phyloP scores from a whole-genome alignment of 331 rosid genomes.

The Saraca asoca region DNA sequence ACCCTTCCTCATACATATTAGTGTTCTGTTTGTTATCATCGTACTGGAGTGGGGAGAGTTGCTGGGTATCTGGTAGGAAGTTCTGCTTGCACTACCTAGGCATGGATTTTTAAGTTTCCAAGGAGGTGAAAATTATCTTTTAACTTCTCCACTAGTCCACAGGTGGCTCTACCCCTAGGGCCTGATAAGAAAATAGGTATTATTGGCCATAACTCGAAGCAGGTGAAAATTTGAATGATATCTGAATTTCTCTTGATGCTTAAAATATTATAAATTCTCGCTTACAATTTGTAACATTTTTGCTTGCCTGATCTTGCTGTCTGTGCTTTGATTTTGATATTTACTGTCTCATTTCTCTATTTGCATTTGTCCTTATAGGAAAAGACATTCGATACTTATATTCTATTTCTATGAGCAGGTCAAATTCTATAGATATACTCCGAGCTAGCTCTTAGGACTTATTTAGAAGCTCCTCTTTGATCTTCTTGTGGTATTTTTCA shows the following conservation, averaged over 20 bases:
- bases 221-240: not conserved
- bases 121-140: not conserved
- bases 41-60: slow-evolving; percentile 19
- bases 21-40: slow-evolving; percentile 20
- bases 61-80: not conserved
- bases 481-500: slow-evolving; percentile 35
- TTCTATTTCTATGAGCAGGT: not conserved
- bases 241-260: not conserved
- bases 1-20: not conserved
- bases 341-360: slow-evolving; percentile 9
- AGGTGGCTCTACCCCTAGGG: slow-evolving; percentile 10
- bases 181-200: not conserved
- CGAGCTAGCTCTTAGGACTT: slow-evolving; percentile 17
- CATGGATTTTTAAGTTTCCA: not conserved
- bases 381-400: slow-evolving; percentile 1
- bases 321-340: not conserved
- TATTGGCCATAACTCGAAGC: not conserved
- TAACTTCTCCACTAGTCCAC: not conserved
- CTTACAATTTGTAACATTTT: not conserved
- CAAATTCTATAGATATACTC: not conserved
- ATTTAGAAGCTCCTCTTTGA: slow-evolving; percentile 24
- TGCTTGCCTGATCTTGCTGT: not conserved
- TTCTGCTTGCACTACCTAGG: not conserved
- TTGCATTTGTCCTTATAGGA: slow-evolving; percentile 23
- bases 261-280: slow-evolving; percentile 9